Evolutionary conservation across 2,329 filamentous ascomycete genomes (phyloP), one percentile per base, ranked within the genome.

Genomic region (Fusarium sublunatum): DNA sequence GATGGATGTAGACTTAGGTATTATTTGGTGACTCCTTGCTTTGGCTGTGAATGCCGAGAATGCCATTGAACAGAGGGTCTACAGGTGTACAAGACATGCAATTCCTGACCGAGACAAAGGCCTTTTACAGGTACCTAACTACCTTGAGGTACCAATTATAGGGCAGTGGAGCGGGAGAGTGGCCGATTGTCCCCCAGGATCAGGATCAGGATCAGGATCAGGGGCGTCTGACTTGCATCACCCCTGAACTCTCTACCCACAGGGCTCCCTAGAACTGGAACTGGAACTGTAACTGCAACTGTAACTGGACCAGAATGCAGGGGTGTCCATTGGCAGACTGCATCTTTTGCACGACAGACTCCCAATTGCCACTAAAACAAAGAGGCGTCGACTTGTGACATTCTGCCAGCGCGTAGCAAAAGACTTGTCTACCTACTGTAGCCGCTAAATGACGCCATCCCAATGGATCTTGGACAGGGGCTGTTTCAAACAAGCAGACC

Each of bases 211-310:
- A 53, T 50, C 43, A 53, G 52, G 53, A 19, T 19, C 19, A 19
- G 19, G 65, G 66, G 55, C 52, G 61, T 65, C 63, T 69, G 63
- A 58, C 65, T 69, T 68, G 67, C 57, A 67, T 51, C 31, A 53
- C 51, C 50, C 61, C 61, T 60, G 44, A 62, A 56, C 57, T 60
- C 44, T 58, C 28, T 29, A 32, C 25, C 19, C 25, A 58, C 51
- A 41, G 50, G 56, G 50, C 58, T 48, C 31, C 19, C 19, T 19
- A 19, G 19, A 19, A 3, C 19, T 19, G 19, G 19, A 19, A 19
- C 19, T 19, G 19, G 2, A 19, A 19, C 19, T 19, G 19, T 3
- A 19, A 19, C 19, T 19, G 19, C 19, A 19, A 19, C 19, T 19
- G 19, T 19, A 19, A 19, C 19, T 19, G 19, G 19, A 19, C 19